Conservation (phyloP, 1,284 basidiomycete species). For the Ceratobasidium sp. region DNA sequence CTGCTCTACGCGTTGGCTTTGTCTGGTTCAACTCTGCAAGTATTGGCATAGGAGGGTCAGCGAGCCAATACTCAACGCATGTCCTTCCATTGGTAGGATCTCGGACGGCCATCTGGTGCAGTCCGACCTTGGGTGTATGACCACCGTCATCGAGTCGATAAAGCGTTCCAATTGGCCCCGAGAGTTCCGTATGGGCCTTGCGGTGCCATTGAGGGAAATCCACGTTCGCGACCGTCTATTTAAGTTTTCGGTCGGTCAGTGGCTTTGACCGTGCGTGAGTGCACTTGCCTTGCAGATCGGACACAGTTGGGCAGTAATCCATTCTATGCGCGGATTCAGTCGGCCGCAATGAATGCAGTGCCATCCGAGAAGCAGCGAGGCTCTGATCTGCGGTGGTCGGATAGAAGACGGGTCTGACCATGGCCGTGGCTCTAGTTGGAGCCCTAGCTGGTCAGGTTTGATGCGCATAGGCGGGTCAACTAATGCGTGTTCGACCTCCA, state of each 20-base stretch:
- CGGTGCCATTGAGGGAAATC: slow-evolving; percentile 35
- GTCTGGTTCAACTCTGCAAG: slow-evolving; percentile 14
- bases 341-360: slow-evolving; percentile 18
- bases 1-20: slow-evolving; percentile 1
- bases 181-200: slow-evolving; percentile 28
- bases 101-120: slow-evolving; percentile 18
- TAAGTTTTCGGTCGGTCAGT: neutral
- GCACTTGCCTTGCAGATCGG: slow-evolving; percentile 32
- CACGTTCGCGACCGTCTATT: neutral
- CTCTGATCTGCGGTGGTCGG: slow-evolving; percentile 24
- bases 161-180: slow-evolving; percentile 29
- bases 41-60: slow-evolving; percentile 32
- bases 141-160: slow-evolving; percentile 36
- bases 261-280: too few species aligned
- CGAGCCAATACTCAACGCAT: slow-evolving; percentile 33
- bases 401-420: neutral
- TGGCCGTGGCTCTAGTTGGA: neutral
- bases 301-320: slow-evolving; percentile 15
- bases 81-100: slow-evolving; percentile 22
- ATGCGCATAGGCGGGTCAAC: neutral
- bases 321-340: slow-evolving; percentile 26
- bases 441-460: neutral
- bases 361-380: slow-evolving; percentile 24
- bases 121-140: slow-evolving; percentile 17
- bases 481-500: too few species aligned